Evolutionary conservation across 2,329 filamentous ascomycete species (phyloP).

Genomic region (Rhexocercosporidium sp.): DNA sequence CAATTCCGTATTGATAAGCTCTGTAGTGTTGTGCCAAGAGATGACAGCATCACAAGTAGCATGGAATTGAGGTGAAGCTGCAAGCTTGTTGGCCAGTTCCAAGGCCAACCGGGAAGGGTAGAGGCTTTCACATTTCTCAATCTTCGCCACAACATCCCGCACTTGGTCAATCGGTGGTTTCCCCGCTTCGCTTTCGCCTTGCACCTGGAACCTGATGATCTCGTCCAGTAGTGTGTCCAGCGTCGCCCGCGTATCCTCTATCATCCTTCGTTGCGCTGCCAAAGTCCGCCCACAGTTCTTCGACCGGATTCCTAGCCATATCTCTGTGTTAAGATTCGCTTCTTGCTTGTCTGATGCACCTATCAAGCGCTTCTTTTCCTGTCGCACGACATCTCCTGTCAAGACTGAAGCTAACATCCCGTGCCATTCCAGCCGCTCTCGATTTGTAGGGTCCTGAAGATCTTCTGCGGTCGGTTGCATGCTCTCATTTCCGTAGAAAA

Average conservation of each 20-base stretch:
- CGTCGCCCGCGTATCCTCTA: slow-evolving; percentile 80
- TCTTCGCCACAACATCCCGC: slow-evolving; percentile 84
- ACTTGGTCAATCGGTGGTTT: slow-evolving; percentile 90
- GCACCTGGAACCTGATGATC: slow-evolving; percentile 91
- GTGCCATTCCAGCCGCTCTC: slow-evolving; percentile 95
- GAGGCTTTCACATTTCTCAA: slow-evolving; percentile 84
- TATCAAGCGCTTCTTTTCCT: slow-evolving; percentile 95
- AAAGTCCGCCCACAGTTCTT: slow-evolving; percentile 83
- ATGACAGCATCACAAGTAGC: slow-evolving; percentile 89
- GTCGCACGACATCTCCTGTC: slow-evolving; percentile 94
- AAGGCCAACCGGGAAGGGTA: slow-evolving; percentile 83
- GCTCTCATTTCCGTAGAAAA: slow-evolving; percentile 91
- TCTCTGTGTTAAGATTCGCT: slow-evolving; percentile 71
- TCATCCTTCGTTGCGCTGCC: slow-evolving; percentile 81
- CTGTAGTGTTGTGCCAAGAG: slow-evolving; percentile 96
- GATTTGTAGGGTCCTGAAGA: slow-evolving; percentile 82
- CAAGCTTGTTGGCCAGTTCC: slow-evolving; percentile 74
- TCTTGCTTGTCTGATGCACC: slow-evolving; percentile 69
- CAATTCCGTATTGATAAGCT: slow-evolving; percentile 94
- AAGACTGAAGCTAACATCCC: slow-evolving; percentile 95
- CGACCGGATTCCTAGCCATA: slow-evolving; percentile 89
- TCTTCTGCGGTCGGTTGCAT: slow-evolving; percentile 89
- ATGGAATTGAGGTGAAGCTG: slow-evolving; percentile 76
- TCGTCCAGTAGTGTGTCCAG: slow-evolving; percentile 81
- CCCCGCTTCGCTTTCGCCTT: slow-evolving; percentile 86